A percentile compares a stretch with the other conserved stretches of the same genome.
Conservation (phyloP, 1,284 basidiomycete genomes). For the Polyporus tsugae region DNA sequence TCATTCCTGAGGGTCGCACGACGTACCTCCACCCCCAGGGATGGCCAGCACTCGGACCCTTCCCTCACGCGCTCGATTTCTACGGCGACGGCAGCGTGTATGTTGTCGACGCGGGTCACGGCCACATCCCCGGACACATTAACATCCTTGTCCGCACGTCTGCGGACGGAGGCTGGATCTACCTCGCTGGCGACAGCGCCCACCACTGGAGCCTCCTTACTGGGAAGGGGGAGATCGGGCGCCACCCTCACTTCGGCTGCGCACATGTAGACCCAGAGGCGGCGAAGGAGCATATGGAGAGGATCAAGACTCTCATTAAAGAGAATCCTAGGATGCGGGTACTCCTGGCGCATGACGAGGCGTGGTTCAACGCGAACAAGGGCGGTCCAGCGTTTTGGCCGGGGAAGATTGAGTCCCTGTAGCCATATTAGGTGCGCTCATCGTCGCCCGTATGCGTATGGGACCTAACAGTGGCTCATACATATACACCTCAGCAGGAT, state of each 20-base stretch:
- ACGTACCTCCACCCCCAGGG: constrained; percentile 33
- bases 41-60: constrained; percentile 52
- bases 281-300: constrained; percentile 51
- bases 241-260: constrained; percentile 43
- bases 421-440: neutral
- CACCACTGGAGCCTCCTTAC: constrained; percentile 62
- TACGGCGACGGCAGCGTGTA: constrained; percentile 66
- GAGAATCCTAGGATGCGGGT: constrained; percentile 51
- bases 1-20: constrained; percentile 54
- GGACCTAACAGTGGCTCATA: neutral
- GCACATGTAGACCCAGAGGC: constrained; percentile 52
- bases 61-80: constrained; percentile 59
- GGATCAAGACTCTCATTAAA: constrained; percentile 49
- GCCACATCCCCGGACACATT: constrained; percentile 62
- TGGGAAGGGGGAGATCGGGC: constrained; percentile 52
- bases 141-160: constrained; percentile 64
- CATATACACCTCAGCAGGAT: constrained; percentile 43
- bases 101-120: constrained; percentile 59
- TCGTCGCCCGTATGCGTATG: neutral
- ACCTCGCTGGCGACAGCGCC: constrained; percentile 61
- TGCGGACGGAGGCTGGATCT: constrained; percentile 62
- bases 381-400: constrained; percentile 52
- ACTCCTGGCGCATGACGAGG: constrained; percentile 59
- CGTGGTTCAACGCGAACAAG: constrained; percentile 59
- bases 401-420: constrained; percentile 37